Percentiles rank a stretch among this genome's conserved stretches.
Evolutionary conservation across 108 stramenopile species (phyloP).

Genomic region (Cyclotella atomus): DNA sequence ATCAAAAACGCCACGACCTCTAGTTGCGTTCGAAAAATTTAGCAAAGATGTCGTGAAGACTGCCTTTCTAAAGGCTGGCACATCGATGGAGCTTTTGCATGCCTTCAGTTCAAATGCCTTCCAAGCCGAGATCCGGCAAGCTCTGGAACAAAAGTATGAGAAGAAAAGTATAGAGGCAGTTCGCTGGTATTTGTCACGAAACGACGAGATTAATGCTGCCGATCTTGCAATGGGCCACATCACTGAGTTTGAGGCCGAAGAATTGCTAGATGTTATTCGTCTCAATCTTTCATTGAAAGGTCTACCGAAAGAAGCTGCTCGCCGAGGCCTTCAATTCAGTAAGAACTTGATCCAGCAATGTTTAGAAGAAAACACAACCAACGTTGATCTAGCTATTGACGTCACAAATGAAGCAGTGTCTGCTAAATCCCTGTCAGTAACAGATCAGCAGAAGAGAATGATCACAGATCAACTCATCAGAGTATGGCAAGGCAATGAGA

Average conservation of each 20-base stretch:
- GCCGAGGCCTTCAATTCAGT: not conserved
- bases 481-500: slow-evolving; percentile 1
- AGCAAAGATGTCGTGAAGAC: slow-evolving; percentile 6
- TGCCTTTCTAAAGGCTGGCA: not conserved
- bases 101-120: slow-evolving; percentile 15
- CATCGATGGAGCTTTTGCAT: not conserved
- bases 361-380: not conserved
- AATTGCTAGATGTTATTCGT: slow-evolving; percentile 2
- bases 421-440: not conserved
- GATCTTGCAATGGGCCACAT: not conserved
- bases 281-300: slow-evolving; percentile 7
- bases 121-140: slow-evolving; percentile 4
- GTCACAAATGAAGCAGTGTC: not conserved
- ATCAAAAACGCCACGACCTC: not conserved
- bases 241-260: not conserved
- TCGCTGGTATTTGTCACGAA: not conserved
- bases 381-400: not conserved
- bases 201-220: not conserved
- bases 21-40: not conserved
- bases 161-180: slow-evolving; percentile 1
- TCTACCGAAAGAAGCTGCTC: not conserved
- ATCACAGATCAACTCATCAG: not conserved
- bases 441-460: slow-evolving; percentile 1
- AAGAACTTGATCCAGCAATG: not conserved
- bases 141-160: not conserved